Evolutionary conservation across 2,329 filamentous ascomycete species (phyloP), one percentile per base, ranked within the genome.

Genomic region (Ciborinia camelliae): DNA sequence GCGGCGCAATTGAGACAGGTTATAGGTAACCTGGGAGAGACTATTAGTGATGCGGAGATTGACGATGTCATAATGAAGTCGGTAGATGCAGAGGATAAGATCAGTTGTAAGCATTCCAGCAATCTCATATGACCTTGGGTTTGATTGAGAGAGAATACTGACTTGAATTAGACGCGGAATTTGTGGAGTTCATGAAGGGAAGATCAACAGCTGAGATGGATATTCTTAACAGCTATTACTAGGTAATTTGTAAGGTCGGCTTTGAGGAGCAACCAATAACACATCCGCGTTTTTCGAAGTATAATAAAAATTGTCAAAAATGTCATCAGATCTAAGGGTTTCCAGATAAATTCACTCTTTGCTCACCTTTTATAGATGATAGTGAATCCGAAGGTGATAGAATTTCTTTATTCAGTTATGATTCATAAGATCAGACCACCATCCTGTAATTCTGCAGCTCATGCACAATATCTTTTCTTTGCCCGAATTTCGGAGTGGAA

Each of bases 111-210:
- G 76, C 71, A n/a, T 37, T 57, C 39, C 10, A 9, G 8, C 37
- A 8, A 1, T 26, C 15, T 2, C n/a, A 4, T 20, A 8, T 8
- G 20, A 7, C 2, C 1, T 2, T 10, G n/a, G 4, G 23, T n/a
- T 18, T 59, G 12, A 32, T 20, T 45, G 26, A 30, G 41, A 12
- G 20, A 15, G 15, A 47, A 9, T 54, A 39, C 64, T 63, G 20
- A 65, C 50, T 9, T 48, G 14, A n/a, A 30, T 20, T 48, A 77
- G 75, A 76, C 57, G 70, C 71, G 54, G 72, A 74, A n/a, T 78
- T 77, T 63, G 66, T 73, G 8, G 72, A 75, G 28, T 77, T 77
- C 60, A 73, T 75, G 64, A 77, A 76, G 61, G 73, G 73, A 47
- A 70, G 65, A 54, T 59, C 41, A 3, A 41, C 53, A 9, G 20